phyloP scores from a whole-genome alignment of 1,284 basidiomycete species.

The Cerioporus squamosus region DNA sequence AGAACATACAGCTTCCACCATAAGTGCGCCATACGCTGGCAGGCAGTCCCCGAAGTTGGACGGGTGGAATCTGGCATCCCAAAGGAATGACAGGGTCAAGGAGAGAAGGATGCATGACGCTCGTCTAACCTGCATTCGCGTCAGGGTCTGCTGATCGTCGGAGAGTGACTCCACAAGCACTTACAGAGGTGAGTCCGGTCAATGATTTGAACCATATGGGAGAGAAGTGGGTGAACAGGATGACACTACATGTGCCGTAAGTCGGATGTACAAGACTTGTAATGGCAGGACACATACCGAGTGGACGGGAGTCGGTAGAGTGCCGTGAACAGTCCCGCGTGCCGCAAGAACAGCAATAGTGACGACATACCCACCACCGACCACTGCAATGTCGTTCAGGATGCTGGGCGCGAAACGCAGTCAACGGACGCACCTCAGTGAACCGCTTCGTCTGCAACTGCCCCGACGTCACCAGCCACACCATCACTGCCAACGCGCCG shows the following conservation, averaged over 20 bases:
- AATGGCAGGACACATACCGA: constrained; percentile 47
- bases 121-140: constrained; percentile 29
- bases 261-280: neutral
- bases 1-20: constrained; percentile 60
- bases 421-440: constrained; percentile 54
- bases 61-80: constrained; percentile 57
- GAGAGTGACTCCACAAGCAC: constrained; percentile 18
- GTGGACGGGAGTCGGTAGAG: constrained; percentile 66
- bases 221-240: constrained; percentile 71
- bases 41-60: constrained; percentile 48
- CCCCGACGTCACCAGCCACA: constrained; percentile 60
- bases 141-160: neutral
- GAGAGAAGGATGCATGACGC: constrained; percentile 48
- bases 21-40: constrained; percentile 68
- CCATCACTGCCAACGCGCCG: constrained; percentile 59
- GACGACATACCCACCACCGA: constrained; percentile 68
- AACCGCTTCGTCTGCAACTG: constrained; percentile 53
- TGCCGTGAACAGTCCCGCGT: constrained; percentile 62
- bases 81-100: constrained; percentile 51
- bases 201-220: constrained; percentile 63
- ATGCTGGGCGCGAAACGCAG: neutral
- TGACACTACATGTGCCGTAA: constrained; percentile 47
- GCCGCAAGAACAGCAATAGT: constrained; percentile 67
- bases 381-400: constrained; percentile 50
- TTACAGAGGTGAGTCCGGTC: constrained; percentile 50